Evolutionary conservation across 73 alveolate species (phyloP).

Genomic region (Paramecium sexaurelia): DNA sequence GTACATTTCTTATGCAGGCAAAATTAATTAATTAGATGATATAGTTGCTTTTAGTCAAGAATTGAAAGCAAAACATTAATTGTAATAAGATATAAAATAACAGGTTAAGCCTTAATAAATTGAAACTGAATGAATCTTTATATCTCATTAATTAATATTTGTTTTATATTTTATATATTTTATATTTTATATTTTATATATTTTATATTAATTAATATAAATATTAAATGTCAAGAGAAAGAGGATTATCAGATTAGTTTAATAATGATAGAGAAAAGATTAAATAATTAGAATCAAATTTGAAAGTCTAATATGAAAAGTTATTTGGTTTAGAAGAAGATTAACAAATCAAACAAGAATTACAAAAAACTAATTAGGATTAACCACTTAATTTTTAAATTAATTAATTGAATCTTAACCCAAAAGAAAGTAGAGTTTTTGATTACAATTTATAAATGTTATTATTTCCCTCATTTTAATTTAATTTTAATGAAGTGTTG

Average conservation of each 20-base stretch:
- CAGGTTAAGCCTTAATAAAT: neutral
- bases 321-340: neutral
- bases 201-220: neutral
- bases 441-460: neutral
- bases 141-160: no score
- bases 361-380: neutral
- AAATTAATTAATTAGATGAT: neutral
- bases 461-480: no score
- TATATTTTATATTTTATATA: no score
- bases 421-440: neutral
- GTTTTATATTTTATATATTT: no score
- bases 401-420: neutral
- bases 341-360: neutral
- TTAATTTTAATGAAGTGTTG: neutral
- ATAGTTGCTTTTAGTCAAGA: neutral
- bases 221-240: neutral
- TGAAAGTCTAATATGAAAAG: neutral
- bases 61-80: neutral
- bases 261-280: neutral
- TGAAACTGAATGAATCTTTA: neutral
- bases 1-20: constrained; percentile 26
- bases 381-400: neutral
- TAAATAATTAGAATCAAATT: neutral
- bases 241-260: neutral
- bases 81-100: neutral